Conservation (phyloP, 2,329 filamentous ascomycete genomes). For the Calonectria fujianensis region DNA sequence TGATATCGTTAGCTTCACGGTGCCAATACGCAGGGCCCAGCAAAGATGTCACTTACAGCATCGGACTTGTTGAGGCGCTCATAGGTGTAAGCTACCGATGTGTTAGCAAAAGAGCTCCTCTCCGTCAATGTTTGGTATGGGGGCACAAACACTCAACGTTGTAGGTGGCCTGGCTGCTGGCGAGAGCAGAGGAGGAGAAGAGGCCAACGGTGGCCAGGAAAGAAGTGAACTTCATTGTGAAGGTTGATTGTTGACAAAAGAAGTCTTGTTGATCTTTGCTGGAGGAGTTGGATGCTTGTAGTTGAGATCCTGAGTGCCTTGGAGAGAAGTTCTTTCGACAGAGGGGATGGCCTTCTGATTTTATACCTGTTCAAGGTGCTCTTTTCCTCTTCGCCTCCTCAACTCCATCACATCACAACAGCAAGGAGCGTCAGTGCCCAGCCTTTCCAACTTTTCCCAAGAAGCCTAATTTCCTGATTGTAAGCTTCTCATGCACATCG, state of each 20-base stretch:
- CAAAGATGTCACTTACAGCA: slow-evolving; percentile 43
- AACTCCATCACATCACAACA: neutral
- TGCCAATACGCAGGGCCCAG: accelerated
- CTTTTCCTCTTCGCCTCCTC: neutral
- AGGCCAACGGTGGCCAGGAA: slow-evolving; percentile 33
- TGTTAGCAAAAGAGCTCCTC: slow-evolving; percentile 11
- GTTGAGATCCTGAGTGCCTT: slow-evolving; percentile 31
- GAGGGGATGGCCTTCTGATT: slow-evolving; percentile 17
- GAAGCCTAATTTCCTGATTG: slow-evolving; percentile 35
- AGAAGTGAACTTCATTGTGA: slow-evolving; percentile 41
- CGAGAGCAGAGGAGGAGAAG: slow-evolving; percentile 32
- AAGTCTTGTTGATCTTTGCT: slow-evolving; percentile 28
- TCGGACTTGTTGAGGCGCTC: slow-evolving; percentile 55
- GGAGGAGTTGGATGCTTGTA: slow-evolving; percentile 28
- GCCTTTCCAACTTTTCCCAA: neutral
- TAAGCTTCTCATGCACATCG: slow-evolving; percentile 25
- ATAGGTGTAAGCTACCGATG: slow-evolving; percentile 44
- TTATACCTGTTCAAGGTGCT: slow-evolving; percentile 28
- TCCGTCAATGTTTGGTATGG: neutral
- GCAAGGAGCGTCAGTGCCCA: slow-evolving; percentile 8
- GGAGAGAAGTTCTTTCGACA: slow-evolving; percentile 29
- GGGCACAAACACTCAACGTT: slow-evolving; percentile 31
- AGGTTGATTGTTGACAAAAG: slow-evolving; percentile 25
- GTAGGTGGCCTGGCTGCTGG: slow-evolving; percentile 27
- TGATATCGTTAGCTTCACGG: neutral